Conservation (phyloP, 495 filamentous ascomycete species). For the Thermothielavioides terrestris region DNA sequence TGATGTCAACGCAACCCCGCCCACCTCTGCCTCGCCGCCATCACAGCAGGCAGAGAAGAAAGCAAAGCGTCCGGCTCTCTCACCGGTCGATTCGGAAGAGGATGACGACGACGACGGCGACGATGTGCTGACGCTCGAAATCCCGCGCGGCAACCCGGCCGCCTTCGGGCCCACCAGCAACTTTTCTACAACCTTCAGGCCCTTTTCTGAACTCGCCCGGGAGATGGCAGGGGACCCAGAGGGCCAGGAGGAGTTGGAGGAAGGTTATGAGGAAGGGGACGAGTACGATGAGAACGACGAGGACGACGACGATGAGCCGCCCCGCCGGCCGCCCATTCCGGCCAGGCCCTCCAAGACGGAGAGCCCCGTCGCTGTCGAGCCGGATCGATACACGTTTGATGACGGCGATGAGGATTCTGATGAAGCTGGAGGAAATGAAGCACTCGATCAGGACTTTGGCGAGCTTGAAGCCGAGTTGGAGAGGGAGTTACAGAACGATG, state of each 20-base stretch:
- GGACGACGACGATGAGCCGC: background rate
- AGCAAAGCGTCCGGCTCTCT: slow-evolving; percentile 12
- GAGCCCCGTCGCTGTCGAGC: slow-evolving; percentile 1
- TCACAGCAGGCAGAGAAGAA: slow-evolving; percentile 16
- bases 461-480: slow-evolving; percentile 35
- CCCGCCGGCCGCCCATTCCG: background rate
- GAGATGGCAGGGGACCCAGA: slow-evolving; percentile 23
- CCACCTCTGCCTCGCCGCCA: slow-evolving; percentile 3
- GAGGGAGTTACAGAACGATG: slow-evolving; percentile 27
- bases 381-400: slow-evolving; percentile 11
- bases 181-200: slow-evolving; percentile 33
- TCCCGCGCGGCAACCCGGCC: slow-evolving; percentile 31
- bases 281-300: slow-evolving; percentile 10
- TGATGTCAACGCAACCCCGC: background rate
- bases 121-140: slow-evolving; percentile 37
- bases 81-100: slow-evolving; percentile 26
- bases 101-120: slow-evolving; percentile 41
- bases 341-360: background rate
- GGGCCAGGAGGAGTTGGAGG: slow-evolving; percentile 28
- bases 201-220: slow-evolving; percentile 35
- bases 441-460: background rate
- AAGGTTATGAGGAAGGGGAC: slow-evolving; percentile 4
- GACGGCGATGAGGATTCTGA: slow-evolving; percentile 21
- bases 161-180: slow-evolving; percentile 18
- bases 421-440: background rate